Evolutionary conservation across 805 yeast genomes (phyloP), one percentile per base, ranked within the genome.

Genomic region (Ogataea paradorogensis): DNA sequence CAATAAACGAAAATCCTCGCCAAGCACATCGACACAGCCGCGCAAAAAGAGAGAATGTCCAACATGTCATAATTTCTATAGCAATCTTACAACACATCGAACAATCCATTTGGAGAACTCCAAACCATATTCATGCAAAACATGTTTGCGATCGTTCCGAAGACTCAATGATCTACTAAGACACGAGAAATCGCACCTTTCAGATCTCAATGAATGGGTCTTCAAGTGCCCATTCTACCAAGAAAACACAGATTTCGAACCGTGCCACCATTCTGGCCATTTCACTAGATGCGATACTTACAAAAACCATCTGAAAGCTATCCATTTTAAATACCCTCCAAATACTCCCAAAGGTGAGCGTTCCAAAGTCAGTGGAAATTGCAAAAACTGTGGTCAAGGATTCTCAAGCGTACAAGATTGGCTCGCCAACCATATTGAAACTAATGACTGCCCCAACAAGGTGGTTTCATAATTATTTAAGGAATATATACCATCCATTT

Each of bases 261-360:
- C 31, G 25, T 88, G 96, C 58, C 97, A 89, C 58, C 76, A 77
- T 39, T 78, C 87, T 7, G 97, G 97, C 5, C 80, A 84, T 22
- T 89, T 89, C 54, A 80, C 89, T 9, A 72, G 97, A 35, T 84
- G 96, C 59, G 97, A 89, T 58, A 89, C 97, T 4, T 89, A 78
- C 65, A 89, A 89, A 57, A 89, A 89, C 63, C 97, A 89, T 63
- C 69, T 89, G 46, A 86, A 85, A 59, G 95, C 96, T 2, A 73
- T 89, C 46, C 97, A 89, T 58, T 89, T 89, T 60, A 83, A 78
- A 48, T 89, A 89, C 61, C 96, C 96, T 5, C 74, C 74, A 27
- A 95, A 95, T 6, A 88, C 95, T 3, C 78, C 81, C 56, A 87
- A 88, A 62, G 80, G 76, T 45, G 84, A 86, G 52, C 73, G 97